Percentiles rank a stretch among this genome's conserved stretches.
Conservation (phyloP, 805 yeast genomes). For the Candida ortonii region DNA sequence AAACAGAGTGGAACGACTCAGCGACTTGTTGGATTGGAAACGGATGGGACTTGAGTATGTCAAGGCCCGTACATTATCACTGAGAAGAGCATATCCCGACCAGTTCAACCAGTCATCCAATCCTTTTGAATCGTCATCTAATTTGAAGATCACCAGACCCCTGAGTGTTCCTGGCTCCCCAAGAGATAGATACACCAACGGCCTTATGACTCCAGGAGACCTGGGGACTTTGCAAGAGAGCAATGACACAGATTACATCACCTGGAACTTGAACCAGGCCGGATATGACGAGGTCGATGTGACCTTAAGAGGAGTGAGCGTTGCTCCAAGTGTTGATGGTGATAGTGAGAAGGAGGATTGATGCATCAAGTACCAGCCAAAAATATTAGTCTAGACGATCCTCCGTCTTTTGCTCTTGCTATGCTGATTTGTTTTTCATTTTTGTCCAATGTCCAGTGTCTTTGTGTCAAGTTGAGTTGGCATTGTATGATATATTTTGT, state of each 20-base stretch:
- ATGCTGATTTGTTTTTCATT: too few species aligned
- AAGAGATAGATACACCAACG: conserved; percentile 53
- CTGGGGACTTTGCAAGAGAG: conserved; percentile 95
- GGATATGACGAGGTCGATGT: conserved; percentile 37
- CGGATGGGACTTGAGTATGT: conserved; percentile 96
- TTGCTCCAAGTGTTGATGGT: conserved; percentile 36
- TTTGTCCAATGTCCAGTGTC: too few species aligned
- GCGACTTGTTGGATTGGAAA: conserved; percentile 94
- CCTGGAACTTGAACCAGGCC: conserved; percentile 48
- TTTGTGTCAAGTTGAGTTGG: too few species aligned
- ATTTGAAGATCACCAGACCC: conserved; percentile 81
- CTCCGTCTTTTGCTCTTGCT: too few species aligned
- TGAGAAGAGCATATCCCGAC: conserved; percentile 92
- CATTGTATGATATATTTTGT: background rate
- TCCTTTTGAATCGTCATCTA: conserved; percentile 38
- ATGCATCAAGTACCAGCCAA: too few species aligned
- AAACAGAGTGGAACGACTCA: conserved; percentile 90
- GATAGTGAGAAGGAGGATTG: conserved; percentile 19
- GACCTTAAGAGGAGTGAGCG: conserved; percentile 36
- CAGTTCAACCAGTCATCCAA: conserved; percentile 51
- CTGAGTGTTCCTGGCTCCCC: conserved; percentile 98
- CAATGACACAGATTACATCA: conserved; percentile 76
- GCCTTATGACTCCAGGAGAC: conserved; percentile 95
- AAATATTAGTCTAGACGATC: too few species aligned
- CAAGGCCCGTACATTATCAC: conserved; percentile 88